Conservation (phyloP, 768 basidiomycete genomes). For the Tephrocybe sp. region DNA sequence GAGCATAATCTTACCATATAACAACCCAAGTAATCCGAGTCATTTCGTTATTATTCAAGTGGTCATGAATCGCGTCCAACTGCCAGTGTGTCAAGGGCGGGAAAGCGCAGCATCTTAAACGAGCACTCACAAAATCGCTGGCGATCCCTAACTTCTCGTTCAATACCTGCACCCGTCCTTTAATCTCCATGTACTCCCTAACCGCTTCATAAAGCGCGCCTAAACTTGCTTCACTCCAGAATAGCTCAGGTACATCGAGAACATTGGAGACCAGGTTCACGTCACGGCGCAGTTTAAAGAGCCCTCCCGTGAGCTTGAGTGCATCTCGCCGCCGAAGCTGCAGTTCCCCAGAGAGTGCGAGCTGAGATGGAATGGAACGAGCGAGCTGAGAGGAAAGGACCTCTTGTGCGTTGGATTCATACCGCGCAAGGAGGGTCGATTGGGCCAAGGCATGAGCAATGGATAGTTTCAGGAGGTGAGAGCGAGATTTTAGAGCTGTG, state of each 20-base stretch:
- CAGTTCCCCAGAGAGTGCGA: slow-evolving; percentile 76
- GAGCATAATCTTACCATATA: slow-evolving; percentile 40
- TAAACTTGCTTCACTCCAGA: slow-evolving; percentile 92
- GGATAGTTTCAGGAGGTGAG: slow-evolving; percentile 89
- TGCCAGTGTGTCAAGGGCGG: slow-evolving; percentile 41
- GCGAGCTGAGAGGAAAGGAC: slow-evolving; percentile 79
- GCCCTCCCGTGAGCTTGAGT: slow-evolving; percentile 77
- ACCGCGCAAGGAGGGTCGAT: slow-evolving; percentile 87
- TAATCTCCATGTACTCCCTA: slow-evolving; percentile 93
- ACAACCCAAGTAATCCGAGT: slow-evolving; percentile 75
- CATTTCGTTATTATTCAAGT: slow-evolving; percentile 88
- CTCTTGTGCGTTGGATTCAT: slow-evolving; percentile 75
- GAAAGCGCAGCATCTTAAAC: not conserved
- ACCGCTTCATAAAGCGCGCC: slow-evolving; percentile 91
- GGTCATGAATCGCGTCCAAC: slow-evolving; percentile 92
- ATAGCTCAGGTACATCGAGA: slow-evolving; percentile 89
- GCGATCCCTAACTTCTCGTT: slow-evolving; percentile 89
- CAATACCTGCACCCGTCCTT: slow-evolving; percentile 74
- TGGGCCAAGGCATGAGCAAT: slow-evolving; percentile 94
- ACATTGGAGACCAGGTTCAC: slow-evolving; percentile 93
- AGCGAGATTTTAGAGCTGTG: slow-evolving; percentile 86
- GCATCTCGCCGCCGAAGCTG: slow-evolving; percentile 79
- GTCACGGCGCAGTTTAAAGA: slow-evolving; percentile 88
- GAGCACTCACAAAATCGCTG: slow-evolving; percentile 75
- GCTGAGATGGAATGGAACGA: slow-evolving; percentile 79